Base-by-base conservation (phyloP, 495 filamentous ascomycete species). In the Rhizodiscina lignyota region DNA sequence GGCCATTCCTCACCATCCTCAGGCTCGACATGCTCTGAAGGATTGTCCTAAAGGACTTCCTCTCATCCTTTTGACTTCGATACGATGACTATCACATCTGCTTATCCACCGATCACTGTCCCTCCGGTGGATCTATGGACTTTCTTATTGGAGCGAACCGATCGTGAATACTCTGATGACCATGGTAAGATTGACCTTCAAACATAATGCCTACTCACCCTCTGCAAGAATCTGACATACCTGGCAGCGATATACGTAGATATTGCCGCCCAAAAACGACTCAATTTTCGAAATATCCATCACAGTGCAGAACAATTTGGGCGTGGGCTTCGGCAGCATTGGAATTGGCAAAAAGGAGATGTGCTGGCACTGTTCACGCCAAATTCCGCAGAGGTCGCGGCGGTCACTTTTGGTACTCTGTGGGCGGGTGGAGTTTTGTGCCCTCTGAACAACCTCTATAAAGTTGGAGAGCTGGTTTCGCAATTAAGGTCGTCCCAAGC, bases 401-500 rank as follows among this genome's bases (percentile, higher is more conserved):
- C 51, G 0, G 54, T 89, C 30, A 81, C 63, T 51, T 86, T 81
- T 66, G 87, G 85, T 15, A 61, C 68, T 6, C 72, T 78, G 44
- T 94, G 83, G 79, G 79, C 85, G 0, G 87, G 85, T 30, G 87
- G 82, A 13, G 60, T 77, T 32, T 50, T 83, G 13, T 83, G 77
- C 2, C 80, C 89, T 0, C 83, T 83, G 8, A 94, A 94, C 52
- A 85, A 87, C 17, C 68, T 70, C 2, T 94, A 94, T 56, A 91
- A 77, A 1, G 69, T 63, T 18, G 74, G 91, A 4, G 87, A 96
- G 52, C 66, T 96, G 12, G 77, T 79, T 13, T 91, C 80, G 52
- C 89, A 94, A 54, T 67, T 96, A 40, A 72, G 77, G 45, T 77
- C 89, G 53, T 76, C 80, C 0, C 66, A 69, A 1, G 84, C 83